Evolutionary conservation across 495 filamentous ascomycete species (phyloP), one percentile per base, ranked within the genome.

Genomic region (Rhizodiscina lignyota): DNA sequence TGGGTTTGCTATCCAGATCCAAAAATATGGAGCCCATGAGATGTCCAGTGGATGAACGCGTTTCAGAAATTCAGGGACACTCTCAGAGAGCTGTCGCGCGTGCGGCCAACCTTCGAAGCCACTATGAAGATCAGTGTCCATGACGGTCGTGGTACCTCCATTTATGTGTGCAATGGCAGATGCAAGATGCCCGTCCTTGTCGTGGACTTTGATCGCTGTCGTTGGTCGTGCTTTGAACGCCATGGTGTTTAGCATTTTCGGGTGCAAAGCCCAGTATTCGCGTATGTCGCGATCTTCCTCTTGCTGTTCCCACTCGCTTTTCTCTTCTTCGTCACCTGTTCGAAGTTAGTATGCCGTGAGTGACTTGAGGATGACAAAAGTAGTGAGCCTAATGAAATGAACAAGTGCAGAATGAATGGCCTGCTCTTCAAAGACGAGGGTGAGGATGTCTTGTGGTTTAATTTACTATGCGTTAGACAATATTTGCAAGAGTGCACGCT

Each of bases 1-100:
- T 0, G 76, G 75, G 46, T 78, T 76, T 12, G 52, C 56, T 37
- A 75, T 63, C 58, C 63, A 78, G 26, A 91, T 77, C 77, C 80
- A 89, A 1, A 64, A 65, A 1, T 65, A 61, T 2, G 40, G 39
- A 1, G 37, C 37, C 4, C 36, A 10, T 2, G 45, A 47, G 17
- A 38, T 17, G 4, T 59, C 73, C 2, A 68, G 68, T 1, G 78
- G 81, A 4, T 75, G 72, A 0, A 83, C 58, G 10, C 81, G 74
- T 3, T 53, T 39, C 2, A 85, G 51, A 41, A 91, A 91, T 0
- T 64, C 54, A 6, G 58, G 43, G 24, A 78, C 54, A 11, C 66
- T 61, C 47, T 91, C 83, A 27, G 49, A 53, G 19, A 70, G 53
- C 38, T 74, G 68, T 44, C 60, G 59, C 18, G 53, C 67, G 40